phyloP scores from a whole-genome alignment of 257 asterid species.

The Fraxinus cuspidata region DNA sequence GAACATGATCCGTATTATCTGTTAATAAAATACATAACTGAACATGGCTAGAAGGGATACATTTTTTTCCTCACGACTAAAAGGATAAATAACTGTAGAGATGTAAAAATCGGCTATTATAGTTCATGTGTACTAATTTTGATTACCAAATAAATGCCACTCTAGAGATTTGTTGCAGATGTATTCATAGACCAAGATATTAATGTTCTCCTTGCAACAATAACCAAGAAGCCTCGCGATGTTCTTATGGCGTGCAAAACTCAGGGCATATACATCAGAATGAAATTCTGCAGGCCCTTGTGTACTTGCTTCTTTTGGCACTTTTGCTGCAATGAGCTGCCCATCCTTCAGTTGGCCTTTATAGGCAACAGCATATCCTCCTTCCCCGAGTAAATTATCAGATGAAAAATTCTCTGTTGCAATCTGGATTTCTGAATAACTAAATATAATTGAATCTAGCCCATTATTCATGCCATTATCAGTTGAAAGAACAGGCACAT shows the following conservation, averaged over 20 bases:
- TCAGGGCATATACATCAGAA: conserved; percentile 47
- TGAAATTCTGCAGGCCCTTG: conserved; percentile 48
- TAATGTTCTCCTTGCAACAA: conserved; percentile 48
- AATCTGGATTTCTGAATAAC: conserved; percentile 53
- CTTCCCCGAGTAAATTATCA: conserved; percentile 67
- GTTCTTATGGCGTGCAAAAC: conserved; percentile 61
- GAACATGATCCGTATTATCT: conserved; percentile 45
- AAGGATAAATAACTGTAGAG: neutral
- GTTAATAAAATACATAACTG: conserved; percentile 19
- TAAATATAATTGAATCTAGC: conserved; percentile 43
- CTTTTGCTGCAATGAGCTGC: conserved; percentile 55
- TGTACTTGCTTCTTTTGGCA: conserved; percentile 53
- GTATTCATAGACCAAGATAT: conserved; percentile 62
- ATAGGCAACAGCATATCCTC: conserved; percentile 57
- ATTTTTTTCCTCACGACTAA: neutral
- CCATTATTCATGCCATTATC: conserved; percentile 44
- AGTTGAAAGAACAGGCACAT: conserved; percentile 37
- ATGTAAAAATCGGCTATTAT: neutral
- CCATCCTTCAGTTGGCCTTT: conserved; percentile 65
- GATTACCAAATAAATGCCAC: conserved; percentile 75
- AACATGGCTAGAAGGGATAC: neutral
- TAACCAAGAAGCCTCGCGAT: conserved; percentile 70
- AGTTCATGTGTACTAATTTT: neutral
- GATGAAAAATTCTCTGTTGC: conserved; percentile 64
- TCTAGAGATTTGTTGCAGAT: conserved; percentile 63